A percentile compares a stretch with the other conserved stretches of the same genome.
Evolutionary conservation across 176 grass and related monocot genomes (phyloP).

Genomic region (Panicum miliaceum): DNA sequence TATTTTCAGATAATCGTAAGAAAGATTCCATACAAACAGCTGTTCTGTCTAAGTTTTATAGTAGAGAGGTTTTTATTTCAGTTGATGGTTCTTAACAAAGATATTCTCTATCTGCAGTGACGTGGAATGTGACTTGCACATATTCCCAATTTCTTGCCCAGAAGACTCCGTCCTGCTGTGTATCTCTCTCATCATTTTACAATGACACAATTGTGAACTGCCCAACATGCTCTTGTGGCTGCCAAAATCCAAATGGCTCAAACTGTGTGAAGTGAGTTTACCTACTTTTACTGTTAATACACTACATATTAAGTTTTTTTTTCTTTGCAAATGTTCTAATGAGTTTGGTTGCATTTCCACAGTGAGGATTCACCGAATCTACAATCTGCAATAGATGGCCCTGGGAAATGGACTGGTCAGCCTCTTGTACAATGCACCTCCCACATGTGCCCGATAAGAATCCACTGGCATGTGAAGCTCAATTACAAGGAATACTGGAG

Average conservation of each 20-base stretch:
- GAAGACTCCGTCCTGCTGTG: constrained; percentile 94
- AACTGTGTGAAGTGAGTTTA: constrained; percentile 91
- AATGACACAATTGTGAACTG: constrained; percentile 98
- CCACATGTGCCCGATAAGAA: constrained; percentile 92
- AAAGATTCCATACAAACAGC: not conserved
- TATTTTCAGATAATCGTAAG: constrained; percentile 20
- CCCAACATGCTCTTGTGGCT: constrained; percentile 93
- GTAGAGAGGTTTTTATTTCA: constrained; percentile 13
- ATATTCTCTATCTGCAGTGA: constrained; percentile 69
- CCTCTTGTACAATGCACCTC: constrained; percentile 90
- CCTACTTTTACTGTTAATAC: constrained; percentile 27
- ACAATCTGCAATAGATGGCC: constrained; percentile 67
- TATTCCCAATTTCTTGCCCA: constrained; percentile 98
- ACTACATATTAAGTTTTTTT: constrained; percentile 4
- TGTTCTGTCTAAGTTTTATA: not conserved
- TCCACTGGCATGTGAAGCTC: constrained; percentile 94
- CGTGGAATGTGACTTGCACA: constrained; percentile 97
- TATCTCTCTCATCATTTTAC: constrained; percentile 97
- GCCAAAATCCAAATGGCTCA: constrained; percentile 67
- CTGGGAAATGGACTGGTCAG: constrained; percentile 62
- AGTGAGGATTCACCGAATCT: constrained; percentile 83
- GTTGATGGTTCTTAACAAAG: constrained; percentile 41
- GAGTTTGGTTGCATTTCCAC: constrained; percentile 40
- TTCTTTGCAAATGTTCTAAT: constrained; percentile 28
- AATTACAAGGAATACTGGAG: constrained; percentile 97